Conservation (phyloP, 768 basidiomycete species). For the Collybia sordida region DNA sequence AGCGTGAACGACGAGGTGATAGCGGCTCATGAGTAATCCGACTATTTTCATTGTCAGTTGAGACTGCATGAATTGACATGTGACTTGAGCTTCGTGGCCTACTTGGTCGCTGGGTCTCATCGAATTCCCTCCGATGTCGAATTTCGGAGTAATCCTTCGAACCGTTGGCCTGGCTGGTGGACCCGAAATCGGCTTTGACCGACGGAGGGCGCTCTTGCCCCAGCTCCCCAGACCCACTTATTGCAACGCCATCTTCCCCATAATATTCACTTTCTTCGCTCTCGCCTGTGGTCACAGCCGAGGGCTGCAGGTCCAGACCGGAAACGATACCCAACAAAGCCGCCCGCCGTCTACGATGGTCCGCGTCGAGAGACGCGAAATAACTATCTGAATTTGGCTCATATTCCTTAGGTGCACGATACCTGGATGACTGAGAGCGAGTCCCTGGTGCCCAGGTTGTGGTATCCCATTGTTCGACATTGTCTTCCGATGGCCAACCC, state of each 20-base stretch:
- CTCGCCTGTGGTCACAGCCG: background rate
- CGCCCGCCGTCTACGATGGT: slow-evolving; percentile 27
- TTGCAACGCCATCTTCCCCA: slow-evolving; percentile 34
- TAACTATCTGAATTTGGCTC: background rate
- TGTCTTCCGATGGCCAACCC: background rate
- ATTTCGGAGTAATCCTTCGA: slow-evolving; percentile 23
- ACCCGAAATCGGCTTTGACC: no score
- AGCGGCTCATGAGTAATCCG: slow-evolving; percentile 2
- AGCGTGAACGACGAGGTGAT: background rate
- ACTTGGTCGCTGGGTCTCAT: slow-evolving; percentile 10
- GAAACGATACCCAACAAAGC: slow-evolving; percentile 37
- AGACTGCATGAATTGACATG: slow-evolving; percentile 17
- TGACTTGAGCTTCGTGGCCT: slow-evolving; percentile 22
- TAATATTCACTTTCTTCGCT: slow-evolving; percentile 30
- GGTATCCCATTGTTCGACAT: background rate
- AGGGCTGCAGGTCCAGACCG: slow-evolving; percentile 18
- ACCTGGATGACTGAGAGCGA: background rate
- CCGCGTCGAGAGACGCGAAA: slow-evolving; percentile 12
- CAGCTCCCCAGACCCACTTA: slow-evolving; percentile 28
- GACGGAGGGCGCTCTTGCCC: no score
- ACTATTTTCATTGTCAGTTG: slow-evolving; percentile 14
- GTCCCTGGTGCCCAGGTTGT: background rate
- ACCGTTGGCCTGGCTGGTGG: slow-evolving; percentile 10
- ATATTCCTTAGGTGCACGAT: background rate
- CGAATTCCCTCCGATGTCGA: background rate